A percentile compares a stretch with the other conserved stretches of the same genome.
Evolutionary conservation across 2,329 filamentous ascomycete genomes (phyloP).

Genomic region (Diaporthe ampelina): DNA sequence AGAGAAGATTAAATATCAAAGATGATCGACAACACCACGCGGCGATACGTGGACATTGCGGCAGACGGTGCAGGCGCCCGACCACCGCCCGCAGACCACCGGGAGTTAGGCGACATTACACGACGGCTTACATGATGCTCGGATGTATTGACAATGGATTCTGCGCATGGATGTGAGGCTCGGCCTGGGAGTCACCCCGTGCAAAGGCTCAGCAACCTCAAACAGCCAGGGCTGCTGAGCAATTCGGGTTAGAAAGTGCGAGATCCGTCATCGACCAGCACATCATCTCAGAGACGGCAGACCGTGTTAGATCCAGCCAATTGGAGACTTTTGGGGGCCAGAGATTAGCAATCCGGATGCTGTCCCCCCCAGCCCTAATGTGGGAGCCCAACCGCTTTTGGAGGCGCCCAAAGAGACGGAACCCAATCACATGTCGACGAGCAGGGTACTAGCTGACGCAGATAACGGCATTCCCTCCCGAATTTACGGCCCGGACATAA

Average conservation of each 20-base stretch:
- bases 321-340: conserved; percentile 8
- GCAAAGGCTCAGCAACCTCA: neutral
- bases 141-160: neutral
- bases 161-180: conserved; percentile 14
- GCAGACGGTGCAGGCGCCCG: neutral
- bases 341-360: conserved; percentile 18
- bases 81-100: neutral
- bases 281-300: neutral
- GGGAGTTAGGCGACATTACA: neutral
- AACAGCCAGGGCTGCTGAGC: neutral
- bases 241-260: neutral
- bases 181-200: conserved; percentile 35
- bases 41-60: conserved; percentile 17
- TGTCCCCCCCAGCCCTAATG: conserved; percentile 28
- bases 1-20: neutral
- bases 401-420: conserved; percentile 2
- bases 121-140: conserved; percentile 16
- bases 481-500: conserved; percentile 34
- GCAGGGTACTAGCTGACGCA: neutral
- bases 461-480: conserved; percentile 1
- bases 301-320: neutral
- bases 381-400: neutral
- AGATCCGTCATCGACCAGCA: neutral
- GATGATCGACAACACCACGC: neutral
- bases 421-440: neutral